These are phyloP conservation scores for Aspergillus haitiensis DNA, from an alignment of 495 filamentous ascomycete genomes.

Conservation along the genomic window DNA sequence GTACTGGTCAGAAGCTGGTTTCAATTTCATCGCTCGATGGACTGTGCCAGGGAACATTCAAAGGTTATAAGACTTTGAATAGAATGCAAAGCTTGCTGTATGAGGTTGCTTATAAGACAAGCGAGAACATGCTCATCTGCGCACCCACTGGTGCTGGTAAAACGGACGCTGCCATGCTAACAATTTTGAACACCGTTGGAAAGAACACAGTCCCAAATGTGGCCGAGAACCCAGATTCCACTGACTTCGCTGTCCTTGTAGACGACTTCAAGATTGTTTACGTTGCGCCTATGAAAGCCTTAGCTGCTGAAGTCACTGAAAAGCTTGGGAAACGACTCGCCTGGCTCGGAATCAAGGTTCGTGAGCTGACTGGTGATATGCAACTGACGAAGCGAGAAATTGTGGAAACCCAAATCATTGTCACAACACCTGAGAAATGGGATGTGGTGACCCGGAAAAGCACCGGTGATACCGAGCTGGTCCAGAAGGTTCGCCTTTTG, in stretches of 20 bases:
- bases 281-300: constrained; percentile 96
- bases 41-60: constrained; percentile 87
- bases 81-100: constrained; percentile 98
- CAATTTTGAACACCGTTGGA: constrained; percentile 82
- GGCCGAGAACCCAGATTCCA: constrained; percentile 66
- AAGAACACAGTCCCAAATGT: constrained; percentile 83
- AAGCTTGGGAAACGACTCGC: constrained; percentile 92
- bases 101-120: constrained; percentile 92
- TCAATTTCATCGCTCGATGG: constrained; percentile 82
- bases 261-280: constrained; percentile 98
- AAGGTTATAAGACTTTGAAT: constrained; percentile 89
- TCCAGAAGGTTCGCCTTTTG: constrained; percentile 92
- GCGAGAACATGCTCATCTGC: constrained; percentile 98
- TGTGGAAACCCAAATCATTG: constrained; percentile 92
- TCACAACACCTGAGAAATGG: constrained; percentile 99
- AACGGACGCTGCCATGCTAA: constrained; percentile 97
- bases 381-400: constrained; percentile 97
- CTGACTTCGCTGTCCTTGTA: constrained; percentile 71
- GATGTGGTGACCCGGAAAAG: constrained; percentile 97
- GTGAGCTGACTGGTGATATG: constrained; percentile 97
- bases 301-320: constrained; percentile 93
- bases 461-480: constrained; percentile 93
- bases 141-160: constrained; percentile 98
- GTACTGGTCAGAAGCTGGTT: constrained; percentile 68
- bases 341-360: constrained; percentile 85